A percentile compares a stretch with the other conserved stretches of the same genome.
These are phyloP conservation scores for Quercus cerris DNA, from an alignment of 306 rosid species.

Conservation along the genomic window DNA sequence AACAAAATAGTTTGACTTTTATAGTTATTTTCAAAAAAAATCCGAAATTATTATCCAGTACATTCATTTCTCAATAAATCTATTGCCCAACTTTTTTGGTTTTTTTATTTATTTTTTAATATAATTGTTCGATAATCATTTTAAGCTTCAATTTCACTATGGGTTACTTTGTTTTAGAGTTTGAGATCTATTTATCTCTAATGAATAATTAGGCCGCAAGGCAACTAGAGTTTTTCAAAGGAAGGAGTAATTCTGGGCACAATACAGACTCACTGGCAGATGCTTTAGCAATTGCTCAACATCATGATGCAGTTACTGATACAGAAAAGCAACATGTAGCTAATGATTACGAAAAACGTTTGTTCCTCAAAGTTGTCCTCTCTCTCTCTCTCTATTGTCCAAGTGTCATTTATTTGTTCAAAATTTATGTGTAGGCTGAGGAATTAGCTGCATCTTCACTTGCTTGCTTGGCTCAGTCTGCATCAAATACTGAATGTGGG, in stretches of 20 bases:
- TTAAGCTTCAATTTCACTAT: constrained; percentile 3
- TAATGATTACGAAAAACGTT: constrained; percentile 69
- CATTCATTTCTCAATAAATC: constrained; percentile 1
- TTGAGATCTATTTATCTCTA: constrained; percentile 13
- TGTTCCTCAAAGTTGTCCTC: constrained; percentile 37
- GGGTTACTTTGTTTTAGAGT: constrained; percentile 4
- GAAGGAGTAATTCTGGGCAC: constrained; percentile 58
- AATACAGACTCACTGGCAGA: constrained; percentile 70
- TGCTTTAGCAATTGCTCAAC: constrained; percentile 85
- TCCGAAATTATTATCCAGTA: constrained; percentile 39
- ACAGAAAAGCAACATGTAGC: constrained; percentile 80
- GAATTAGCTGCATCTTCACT: constrained; percentile 24
- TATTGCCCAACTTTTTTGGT: neutral
- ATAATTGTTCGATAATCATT: neutral
- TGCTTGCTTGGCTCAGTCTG: no score
- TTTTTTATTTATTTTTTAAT: neutral
- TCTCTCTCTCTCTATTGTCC: neutral
- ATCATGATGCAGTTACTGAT: constrained; percentile 79
- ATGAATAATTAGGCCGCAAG: constrained; percentile 50
- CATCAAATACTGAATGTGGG: no score
- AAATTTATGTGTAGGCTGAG: constrained; percentile 34
- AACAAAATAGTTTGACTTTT: no score
- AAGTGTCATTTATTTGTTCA: constrained; percentile 7
- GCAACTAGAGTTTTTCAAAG: constrained; percentile 67
- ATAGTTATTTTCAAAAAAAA: no score